Percentiles rank a stretch among this genome's conserved stretches.
Conservation (phyloP, 2,329 filamentous ascomycete genomes). For the Cadophora gregata region DNA sequence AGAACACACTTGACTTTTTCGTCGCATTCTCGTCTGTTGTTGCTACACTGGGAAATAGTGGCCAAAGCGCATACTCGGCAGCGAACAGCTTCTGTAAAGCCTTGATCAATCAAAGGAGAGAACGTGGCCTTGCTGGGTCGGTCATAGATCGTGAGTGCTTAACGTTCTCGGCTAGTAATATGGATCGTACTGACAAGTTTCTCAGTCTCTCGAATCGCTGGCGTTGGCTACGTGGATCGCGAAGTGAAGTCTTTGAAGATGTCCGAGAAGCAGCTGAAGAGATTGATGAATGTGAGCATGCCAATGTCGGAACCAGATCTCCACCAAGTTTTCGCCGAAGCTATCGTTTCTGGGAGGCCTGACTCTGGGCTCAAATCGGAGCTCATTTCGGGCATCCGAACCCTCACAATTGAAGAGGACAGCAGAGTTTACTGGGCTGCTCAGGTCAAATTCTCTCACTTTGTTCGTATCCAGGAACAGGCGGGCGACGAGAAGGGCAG, state of each 20-base stretch:
- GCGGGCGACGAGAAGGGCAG: conserved; percentile 46
- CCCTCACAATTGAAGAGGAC: not conserved
- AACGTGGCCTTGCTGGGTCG: conserved; percentile 50
- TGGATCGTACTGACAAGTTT: not conserved
- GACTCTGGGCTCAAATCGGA: not conserved
- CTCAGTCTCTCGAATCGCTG: not conserved
- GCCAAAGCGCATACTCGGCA: conserved; percentile 53
- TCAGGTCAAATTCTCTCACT: conserved; percentile 4
- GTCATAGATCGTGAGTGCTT: conserved; percentile 50
- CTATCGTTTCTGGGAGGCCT: not conserved
- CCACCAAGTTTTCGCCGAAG: conserved; percentile 9
- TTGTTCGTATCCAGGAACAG: not conserved
- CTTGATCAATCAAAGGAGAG: conserved; percentile 48
- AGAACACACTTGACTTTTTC: conserved; percentile 47
- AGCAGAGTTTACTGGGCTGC: not conserved
- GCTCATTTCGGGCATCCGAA: not conserved
- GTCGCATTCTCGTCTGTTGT: conserved; percentile 45
- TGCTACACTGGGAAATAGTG: conserved; percentile 41
- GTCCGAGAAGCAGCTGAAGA: conserved; percentile 14
- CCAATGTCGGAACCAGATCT: conserved; percentile 13
- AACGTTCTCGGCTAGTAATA: not conserved
- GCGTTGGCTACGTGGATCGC: conserved; percentile 1
- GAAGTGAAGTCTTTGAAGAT: conserved; percentile 13
- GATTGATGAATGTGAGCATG: conserved; percentile 13
- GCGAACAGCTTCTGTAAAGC: conserved; percentile 47